A percentile compares a stretch with the other conserved stretches of the same genome.
Conservation (phyloP, 768 basidiomycete species). For the Tylopilus rubrobrunneus region DNA sequence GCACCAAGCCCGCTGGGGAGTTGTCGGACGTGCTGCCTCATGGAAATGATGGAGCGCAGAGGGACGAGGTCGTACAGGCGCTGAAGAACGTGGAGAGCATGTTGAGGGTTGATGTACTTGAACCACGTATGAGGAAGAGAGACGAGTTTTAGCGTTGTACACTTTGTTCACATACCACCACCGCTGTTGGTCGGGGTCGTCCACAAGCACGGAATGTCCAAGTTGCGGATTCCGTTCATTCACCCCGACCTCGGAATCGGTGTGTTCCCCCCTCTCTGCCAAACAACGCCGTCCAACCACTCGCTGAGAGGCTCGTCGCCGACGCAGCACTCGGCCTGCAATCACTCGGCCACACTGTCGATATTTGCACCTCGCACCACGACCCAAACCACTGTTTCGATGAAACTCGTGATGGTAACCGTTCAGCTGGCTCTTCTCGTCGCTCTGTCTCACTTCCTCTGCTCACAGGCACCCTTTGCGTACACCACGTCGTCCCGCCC, state of each 20-base stretch:
- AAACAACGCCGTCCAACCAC: not conserved
- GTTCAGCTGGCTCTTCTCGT: slow-evolving; percentile 8
- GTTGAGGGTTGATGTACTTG: slow-evolving; percentile 21
- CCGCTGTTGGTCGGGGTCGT: too few species aligned
- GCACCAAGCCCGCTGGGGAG: slow-evolving; percentile 15
- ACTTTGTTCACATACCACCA: too few species aligned
- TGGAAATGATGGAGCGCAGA: not conserved
- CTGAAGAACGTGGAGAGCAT: slow-evolving; percentile 18
- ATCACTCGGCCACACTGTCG: slow-evolving; percentile 75
- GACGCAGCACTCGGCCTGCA: slow-evolving; percentile 92
- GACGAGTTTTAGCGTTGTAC: too few species aligned
- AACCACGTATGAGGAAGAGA: too few species aligned
- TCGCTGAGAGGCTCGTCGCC: slow-evolving; percentile 92
- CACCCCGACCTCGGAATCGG: slow-evolving; percentile 97
- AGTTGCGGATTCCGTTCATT: slow-evolving; percentile 70
- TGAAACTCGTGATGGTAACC: slow-evolving; percentile 82
- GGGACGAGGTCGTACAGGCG: slow-evolving; percentile 12
- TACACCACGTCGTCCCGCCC: slow-evolving; percentile 68
- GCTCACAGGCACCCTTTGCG: slow-evolving; percentile 68
- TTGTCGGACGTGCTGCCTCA: slow-evolving; percentile 22
- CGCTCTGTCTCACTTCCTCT: not conserved
- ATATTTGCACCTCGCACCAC: slow-evolving; percentile 92
- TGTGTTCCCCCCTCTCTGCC: slow-evolving; percentile 26
- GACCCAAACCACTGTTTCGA: slow-evolving; percentile 86
- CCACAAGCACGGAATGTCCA: slow-evolving; percentile 5